Evolutionary conservation across 768 basidiomycete genomes (phyloP), one percentile per base, ranked within the genome.

Genomic region (Boletus rufocinnamomeus): DNA sequence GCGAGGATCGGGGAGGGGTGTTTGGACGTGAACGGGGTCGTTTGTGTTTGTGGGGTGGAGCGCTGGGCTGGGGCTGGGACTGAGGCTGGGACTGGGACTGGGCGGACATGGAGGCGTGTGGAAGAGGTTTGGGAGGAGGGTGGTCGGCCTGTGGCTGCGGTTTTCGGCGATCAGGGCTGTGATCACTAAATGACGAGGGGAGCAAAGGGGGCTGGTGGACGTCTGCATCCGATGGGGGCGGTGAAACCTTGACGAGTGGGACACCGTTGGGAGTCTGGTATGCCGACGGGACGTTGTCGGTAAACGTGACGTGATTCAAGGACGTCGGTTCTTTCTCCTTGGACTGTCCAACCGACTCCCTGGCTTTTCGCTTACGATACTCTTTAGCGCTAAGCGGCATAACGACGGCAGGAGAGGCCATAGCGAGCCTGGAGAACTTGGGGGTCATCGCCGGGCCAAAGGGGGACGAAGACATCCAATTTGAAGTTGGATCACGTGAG

Each of bases 351-450:
- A 38, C 7, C 0, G 53, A 34, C 40, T 27, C 63, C 43, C 17
- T 60, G 14, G 63, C 40, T 7, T 65, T 71, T 54, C 47, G 62
- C 25, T 65, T 72, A 38, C 63, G 65, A 34, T 65, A 72, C n/a
- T 72, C 67, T 14, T 38, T 66, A 0, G 66, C 72, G 6, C 65
- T 74, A 43, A 72, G 61, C 0, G 71, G 71, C 71, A 72, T 72
- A 37, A 72, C 67, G 30, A 72, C 65, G 2, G 63, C 54, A 8
- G 73, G 61, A 4, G 65, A 65, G 16, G 69, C 67, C 58, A 74
- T 63, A 28, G 71, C 34, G 19, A 70, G 67, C 45, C 72, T 65
- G 1, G 71, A 72, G 49, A 72, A 74, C 50, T 61, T 74, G 14
- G 71, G 71, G 1, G 64, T 67, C 44, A 17, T 6, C 4, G 65